These are phyloP conservation scores for Macrolepiota albuminosa DNA, from an alignment of 768 basidiomycete species.

Conservation along the genomic window DNA sequence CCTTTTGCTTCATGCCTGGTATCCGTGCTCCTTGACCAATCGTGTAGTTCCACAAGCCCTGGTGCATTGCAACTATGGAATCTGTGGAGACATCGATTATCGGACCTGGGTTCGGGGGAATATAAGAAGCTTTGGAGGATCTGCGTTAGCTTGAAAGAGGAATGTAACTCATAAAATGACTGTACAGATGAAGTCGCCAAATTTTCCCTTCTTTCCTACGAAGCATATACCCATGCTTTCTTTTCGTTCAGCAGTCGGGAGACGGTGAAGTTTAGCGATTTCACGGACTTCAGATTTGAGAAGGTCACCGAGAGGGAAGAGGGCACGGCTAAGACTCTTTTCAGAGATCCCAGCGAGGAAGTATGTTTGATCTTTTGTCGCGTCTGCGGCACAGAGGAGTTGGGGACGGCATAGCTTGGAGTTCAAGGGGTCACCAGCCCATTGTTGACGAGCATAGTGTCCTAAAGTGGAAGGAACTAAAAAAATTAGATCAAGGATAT, in stretches of 20 bases:
- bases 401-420: conserved; percentile 32
- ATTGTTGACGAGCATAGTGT: conserved; percentile 79
- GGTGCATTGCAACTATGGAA: conserved; percentile 51
- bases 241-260: conserved; percentile 34
- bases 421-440: conserved; percentile 23
- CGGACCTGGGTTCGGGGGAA: conserved; percentile 62
- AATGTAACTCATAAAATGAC: background rate
- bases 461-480: conserved; percentile 36
- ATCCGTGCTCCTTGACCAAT: conserved; percentile 78
- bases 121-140: conserved; percentile 63
- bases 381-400: conserved; percentile 52
- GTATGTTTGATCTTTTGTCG: conserved; percentile 85
- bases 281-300: conserved; percentile 38
- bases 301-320: conserved; percentile 34
- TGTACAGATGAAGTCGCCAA: conserved; percentile 70
- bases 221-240: conserved; percentile 98
- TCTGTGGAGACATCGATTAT: conserved; percentile 59
- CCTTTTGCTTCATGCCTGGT: conserved; percentile 50
- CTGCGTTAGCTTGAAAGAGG: background rate
- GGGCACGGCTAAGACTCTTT: background rate
- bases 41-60: conserved; percentile 81
- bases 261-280: conserved; percentile 42
- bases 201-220: conserved; percentile 74
- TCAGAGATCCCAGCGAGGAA: conserved; percentile 32
- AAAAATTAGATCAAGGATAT: background rate